Base-by-base conservation (phyloP, 805 yeast genomes). In the Hanseniaspora singularis region DNA sequence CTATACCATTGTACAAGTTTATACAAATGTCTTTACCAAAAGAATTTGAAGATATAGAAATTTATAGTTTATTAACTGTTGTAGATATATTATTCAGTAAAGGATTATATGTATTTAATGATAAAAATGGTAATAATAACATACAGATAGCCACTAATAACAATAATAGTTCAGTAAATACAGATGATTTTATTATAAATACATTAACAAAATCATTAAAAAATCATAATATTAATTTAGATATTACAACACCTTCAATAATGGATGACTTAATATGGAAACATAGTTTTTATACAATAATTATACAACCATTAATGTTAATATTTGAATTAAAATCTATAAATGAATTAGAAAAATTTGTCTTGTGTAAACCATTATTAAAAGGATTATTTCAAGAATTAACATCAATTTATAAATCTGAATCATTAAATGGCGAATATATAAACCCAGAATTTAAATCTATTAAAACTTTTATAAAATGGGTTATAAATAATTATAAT, bases 331-430 rank as follows among this genome's bases (percentile, higher is more conserved):
- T 74, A 49, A 76, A 81, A 4, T 70, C 65, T 52, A 86, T 94
- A 1, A 65, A 63, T 31, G 63, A 71, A 43, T 67, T 88, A 44
- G 65, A 71, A 28, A 65, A 69, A 32, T 85, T 83, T 60, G 81
- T 86, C 38, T 68, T 87, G 51, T 89, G 94, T 24, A 84, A 84
- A 59, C 96, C 96, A 9, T 68, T 88, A 51, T 71, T 85, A 19
- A 73, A 84, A 16, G 96, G 96, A 2, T 66, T 86, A 39, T 76
- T 85, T 50, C 70, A 73, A 43, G 96, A 88, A 66, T 64, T 85
- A 33, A 70, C 77, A 52, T 76, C 79, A 27, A 77, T 88, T 43
- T 74, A 81, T 51, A 81, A 78, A 60, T 6, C 33, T 1, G 20
- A 42, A 36, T n/a, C n/a, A n/a, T n/a, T n/a, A n/a, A n/a, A n/a